Evolutionary conservation across 2,329 filamentous ascomycete genomes (phyloP).

Genomic region (Curvularia verruculosa): DNA sequence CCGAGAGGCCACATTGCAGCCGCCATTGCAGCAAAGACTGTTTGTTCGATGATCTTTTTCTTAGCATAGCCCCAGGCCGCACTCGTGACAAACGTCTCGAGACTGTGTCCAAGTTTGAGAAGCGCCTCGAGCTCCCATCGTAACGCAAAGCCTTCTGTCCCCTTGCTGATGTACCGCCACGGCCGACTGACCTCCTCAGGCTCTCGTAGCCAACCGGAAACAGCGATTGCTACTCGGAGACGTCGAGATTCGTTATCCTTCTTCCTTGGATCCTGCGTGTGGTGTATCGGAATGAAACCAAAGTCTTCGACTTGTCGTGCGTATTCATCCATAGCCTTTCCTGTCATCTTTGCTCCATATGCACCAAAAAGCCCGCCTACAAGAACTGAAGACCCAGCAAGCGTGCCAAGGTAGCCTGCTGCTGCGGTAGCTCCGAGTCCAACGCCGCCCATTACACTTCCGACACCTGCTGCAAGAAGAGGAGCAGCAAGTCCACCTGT

Average conservation of each 20-base stretch:
- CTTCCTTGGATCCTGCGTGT: conserved; percentile 54
- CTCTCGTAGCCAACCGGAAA: conserved; percentile 80
- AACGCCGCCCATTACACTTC: conserved; percentile 76
- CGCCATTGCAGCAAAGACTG: conserved; percentile 54
- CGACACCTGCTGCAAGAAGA: conserved; percentile 78
- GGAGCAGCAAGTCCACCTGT: conserved; percentile 81
- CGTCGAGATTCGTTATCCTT: conserved; percentile 56
- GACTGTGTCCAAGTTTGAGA: conserved; percentile 75
- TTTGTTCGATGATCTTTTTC: conserved; percentile 72
- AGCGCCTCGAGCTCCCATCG: conserved; percentile 83
- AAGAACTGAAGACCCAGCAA: conserved; percentile 79
- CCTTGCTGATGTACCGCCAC: conserved; percentile 76
- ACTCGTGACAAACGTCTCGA: conserved; percentile 78
- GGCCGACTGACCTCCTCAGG: conserved; percentile 74
- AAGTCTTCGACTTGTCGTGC: conserved; percentile 87
- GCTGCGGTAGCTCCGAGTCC: conserved; percentile 76
- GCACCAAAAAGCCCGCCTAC: conserved; percentile 89
- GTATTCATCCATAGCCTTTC: conserved; percentile 88
- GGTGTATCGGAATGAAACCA: conserved; percentile 73
- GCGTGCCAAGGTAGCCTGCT: conserved; percentile 76
- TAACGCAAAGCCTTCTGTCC: conserved; percentile 80
- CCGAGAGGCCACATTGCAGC: conserved; percentile 59
- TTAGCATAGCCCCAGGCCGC: conserved; percentile 81
- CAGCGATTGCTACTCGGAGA: conserved; percentile 79
- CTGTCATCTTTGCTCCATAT: conserved; percentile 83